Base-by-base conservation (phyloP, 345 rosid genomes). In the Boechera retrofracta region DNA sequence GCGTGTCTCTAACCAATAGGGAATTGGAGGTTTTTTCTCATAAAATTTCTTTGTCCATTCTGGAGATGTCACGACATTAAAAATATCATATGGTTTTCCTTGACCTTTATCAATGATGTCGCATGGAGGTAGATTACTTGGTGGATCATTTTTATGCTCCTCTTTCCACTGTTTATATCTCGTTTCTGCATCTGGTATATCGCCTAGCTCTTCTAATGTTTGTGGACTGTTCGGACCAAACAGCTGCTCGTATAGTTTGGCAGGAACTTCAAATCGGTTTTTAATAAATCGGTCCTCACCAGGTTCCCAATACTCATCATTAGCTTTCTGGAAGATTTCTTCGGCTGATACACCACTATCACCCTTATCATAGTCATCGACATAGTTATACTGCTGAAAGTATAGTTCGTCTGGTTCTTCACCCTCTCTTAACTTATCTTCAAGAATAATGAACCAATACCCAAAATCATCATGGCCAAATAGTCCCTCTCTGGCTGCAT, bases 261-360 rank as follows among this genome's bases (percentile, higher is more conserved):
- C 95, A 31, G 97, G 98, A 75, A 90, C 82, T 80, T 92, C 91
- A 48, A 83, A 85, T 7, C 97, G 95, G 79, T 88, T 78, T 58
- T 94, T 90, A 9, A 94, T 80, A 67, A 83, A 90, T 32, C 86
- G 79, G 64, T 94, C 97, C 82, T 94, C 98, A 24, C 97, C 98
- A 71, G 97, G 97, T 82, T 94, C 98, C 97, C 97, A 94, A 73
- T 94, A 94, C 64, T 94, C 95, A 79, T 94, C 98, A 72, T 88
- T 87, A 60, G 97, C 89, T 82, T 71, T 92, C 81, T 89, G 77
- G 67, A 92, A 85, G 61, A 89, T 73, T 82, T 92, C 97, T 18
- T 90, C 91, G 56, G 90, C 87, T 67, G 88, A 77, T 74, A 84
- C 72, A 69, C 91, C 94, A 64, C 87, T 89, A 66, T 94, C 97